phyloP scores from a whole-genome alignment of 345 rosid species.

The Eucalyptus decipiens region DNA sequence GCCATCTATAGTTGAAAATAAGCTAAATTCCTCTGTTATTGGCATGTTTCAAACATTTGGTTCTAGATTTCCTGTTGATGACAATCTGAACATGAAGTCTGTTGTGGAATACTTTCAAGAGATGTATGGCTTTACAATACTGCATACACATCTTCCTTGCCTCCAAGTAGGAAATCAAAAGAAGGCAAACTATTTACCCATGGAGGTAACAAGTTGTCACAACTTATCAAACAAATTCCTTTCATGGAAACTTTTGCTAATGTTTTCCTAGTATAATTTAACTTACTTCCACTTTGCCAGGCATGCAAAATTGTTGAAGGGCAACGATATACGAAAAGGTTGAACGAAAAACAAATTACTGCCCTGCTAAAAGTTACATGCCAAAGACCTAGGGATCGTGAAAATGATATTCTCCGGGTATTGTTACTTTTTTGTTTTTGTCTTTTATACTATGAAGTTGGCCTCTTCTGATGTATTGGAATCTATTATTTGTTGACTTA shows the following conservation, averaged over 20 bases:
- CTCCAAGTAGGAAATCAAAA: conserved; percentile 98
- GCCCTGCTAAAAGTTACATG: conserved; percentile 89
- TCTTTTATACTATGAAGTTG: not conserved
- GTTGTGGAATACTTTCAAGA: conserved; percentile 97
- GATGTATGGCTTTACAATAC: conserved; percentile 95
- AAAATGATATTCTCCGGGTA: conserved; percentile 77
- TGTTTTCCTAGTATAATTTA: not conserved
- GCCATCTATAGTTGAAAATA: not conserved
- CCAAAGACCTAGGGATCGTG: conserved; percentile 93
- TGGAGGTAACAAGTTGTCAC: conserved; percentile 52
- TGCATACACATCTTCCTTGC: conserved; percentile 89
- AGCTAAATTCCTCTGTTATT: not conserved
- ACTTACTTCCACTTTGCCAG: conserved; percentile 12
- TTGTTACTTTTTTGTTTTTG: not conserved
- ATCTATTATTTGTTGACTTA: not conserved
- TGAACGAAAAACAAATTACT: conserved; percentile 94
- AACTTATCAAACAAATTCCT: not conserved
- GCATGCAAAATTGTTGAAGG: conserved; percentile 99
- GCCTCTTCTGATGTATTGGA: not conserved
- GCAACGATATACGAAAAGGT: conserved; percentile 82
- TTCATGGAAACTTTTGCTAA: not conserved
- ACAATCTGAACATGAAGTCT: conserved; percentile 84
- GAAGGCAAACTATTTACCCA: conserved; percentile 96
- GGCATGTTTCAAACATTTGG: not conserved
- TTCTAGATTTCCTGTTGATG: conserved; percentile 94